phyloP scores from a whole-genome alignment of 2,329 filamentous ascomycete species.

The Cercospora beticola region DNA sequence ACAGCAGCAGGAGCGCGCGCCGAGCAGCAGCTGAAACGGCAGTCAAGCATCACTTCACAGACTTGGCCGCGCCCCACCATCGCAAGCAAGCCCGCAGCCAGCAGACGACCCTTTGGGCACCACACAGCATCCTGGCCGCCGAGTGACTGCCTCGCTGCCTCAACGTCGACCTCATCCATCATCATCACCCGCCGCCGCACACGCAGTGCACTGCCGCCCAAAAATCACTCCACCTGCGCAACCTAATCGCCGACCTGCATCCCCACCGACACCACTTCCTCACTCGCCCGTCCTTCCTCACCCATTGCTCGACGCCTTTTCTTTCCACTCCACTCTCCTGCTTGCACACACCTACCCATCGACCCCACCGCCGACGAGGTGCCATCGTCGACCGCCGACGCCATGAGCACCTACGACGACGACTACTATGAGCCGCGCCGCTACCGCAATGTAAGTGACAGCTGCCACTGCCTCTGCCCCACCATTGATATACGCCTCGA shows the following conservation, averaged over 20 bases:
- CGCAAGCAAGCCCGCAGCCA: neutral
- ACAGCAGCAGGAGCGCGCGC: neutral
- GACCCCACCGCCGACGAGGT: neutral
- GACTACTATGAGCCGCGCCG: conserved; percentile 49
- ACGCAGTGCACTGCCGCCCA: neutral
- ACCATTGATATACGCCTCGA: neutral
- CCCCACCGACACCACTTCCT: neutral
- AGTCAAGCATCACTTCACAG: neutral
- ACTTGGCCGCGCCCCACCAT: neutral
- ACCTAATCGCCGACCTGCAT: neutral
- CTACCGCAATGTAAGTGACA: conserved; percentile 38
- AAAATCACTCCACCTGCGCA: neutral
- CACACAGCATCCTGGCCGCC: neutral
- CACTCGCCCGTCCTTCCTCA: neutral
- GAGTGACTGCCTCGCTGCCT: conserved; percentile 10
- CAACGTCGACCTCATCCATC: neutral
- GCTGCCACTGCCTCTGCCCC: neutral
- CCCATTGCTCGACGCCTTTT: neutral
- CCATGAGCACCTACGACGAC: conserved; percentile 54
- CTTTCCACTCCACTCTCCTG: neutral
- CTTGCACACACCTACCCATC: conserved; percentile 8
- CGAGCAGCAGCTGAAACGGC: neutral
- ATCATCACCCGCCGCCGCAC: neutral
- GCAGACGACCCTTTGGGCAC: neutral
- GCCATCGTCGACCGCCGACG: conserved; percentile 17